phyloP scores from a whole-genome alignment of 495 filamentous ascomycete genomes.

The Paragyromitra xinjiangensis region DNA sequence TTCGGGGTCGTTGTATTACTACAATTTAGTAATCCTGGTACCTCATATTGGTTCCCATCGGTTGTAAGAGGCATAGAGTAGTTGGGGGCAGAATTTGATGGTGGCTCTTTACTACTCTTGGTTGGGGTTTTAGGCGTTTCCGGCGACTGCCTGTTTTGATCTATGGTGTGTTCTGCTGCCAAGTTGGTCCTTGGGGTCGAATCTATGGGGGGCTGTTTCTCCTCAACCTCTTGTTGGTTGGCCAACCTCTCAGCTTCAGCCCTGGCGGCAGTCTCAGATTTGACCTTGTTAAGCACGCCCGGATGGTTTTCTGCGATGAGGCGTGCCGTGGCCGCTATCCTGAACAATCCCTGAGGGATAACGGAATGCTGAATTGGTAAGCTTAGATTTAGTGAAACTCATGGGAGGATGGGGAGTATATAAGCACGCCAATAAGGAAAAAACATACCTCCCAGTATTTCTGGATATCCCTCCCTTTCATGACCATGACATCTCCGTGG shows the following conservation, averaged over 20 bases:
- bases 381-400: conserved; percentile 15
- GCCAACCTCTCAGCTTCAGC: background rate
- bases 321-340: conserved; percentile 56
- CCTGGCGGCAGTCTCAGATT: background rate
- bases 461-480: conserved; percentile 79
- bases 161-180: conserved; percentile 1
- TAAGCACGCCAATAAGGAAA: background rate
- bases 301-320: conserved; percentile 35
- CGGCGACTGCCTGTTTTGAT: background rate
- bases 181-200: background rate
- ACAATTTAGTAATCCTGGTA: background rate
- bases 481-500: conserved; percentile 84
- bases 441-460: conserved; percentile 72
- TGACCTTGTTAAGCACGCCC: conserved; percentile 35
- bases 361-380: conserved; percentile 50
- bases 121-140: background rate
- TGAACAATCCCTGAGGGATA: conserved; percentile 48
- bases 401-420: too few species aligned
- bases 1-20: background rate
- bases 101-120: background rate
- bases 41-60: background rate
- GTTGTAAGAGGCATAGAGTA: background rate
- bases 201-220: background rate
- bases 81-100: background rate
- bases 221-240: background rate